A percentile compares a stretch with the other conserved stretches of the same genome.
These are phyloP conservation scores for Penicillium taxi DNA, from an alignment of 495 filamentous ascomycete species.

Conservation along the genomic window DNA sequence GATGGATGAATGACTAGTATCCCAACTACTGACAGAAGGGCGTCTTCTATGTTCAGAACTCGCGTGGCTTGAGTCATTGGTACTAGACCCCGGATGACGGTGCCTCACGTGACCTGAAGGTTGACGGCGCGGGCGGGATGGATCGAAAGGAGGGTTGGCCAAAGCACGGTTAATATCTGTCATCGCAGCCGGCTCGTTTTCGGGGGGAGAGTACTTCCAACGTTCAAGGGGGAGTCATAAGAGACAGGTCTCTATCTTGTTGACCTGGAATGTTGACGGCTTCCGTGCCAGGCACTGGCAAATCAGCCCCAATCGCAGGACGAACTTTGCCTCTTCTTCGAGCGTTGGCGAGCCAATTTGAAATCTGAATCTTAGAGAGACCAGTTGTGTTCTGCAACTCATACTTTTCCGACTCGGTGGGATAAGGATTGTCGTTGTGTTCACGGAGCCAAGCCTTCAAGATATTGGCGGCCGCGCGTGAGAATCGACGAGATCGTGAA, in stretches of 20 bases:
- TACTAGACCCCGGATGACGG: slow-evolving; percentile 43
- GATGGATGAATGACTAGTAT: slow-evolving; percentile 57
- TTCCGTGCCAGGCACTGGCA: slow-evolving; percentile 43
- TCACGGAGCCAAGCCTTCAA: slow-evolving; percentile 71
- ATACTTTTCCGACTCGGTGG: slow-evolving; percentile 72
- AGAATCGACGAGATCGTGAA: slow-evolving; percentile 54
- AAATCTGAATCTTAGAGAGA: slow-evolving; percentile 66
- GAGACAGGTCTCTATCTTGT: slow-evolving; percentile 40
- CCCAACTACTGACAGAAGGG: slow-evolving; percentile 64
- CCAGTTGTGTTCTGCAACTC: slow-evolving; percentile 63
- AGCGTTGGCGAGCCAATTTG: slow-evolving; percentile 83
- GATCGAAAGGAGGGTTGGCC: slow-evolving; percentile 48
- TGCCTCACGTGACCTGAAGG: slow-evolving; percentile 35
- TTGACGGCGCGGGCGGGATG: slow-evolving; percentile 40
- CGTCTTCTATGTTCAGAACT: slow-evolving; percentile 52
- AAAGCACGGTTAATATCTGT: slow-evolving; percentile 73
- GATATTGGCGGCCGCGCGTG: slow-evolving; percentile 61
- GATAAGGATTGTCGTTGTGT: slow-evolving; percentile 71
- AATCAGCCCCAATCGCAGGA: slow-evolving; percentile 48
- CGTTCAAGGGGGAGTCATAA: slow-evolving; percentile 77
- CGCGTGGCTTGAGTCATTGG: slow-evolving; percentile 55
- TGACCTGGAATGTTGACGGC: slow-evolving; percentile 59
- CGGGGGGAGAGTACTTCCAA: slow-evolving; percentile 80
- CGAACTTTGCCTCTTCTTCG: slow-evolving; percentile 67
- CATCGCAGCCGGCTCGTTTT: slow-evolving; percentile 76